Base-by-base conservation (phyloP, 1,284 basidiomycete genomes). In the Xerocomus minutiporus region DNA sequence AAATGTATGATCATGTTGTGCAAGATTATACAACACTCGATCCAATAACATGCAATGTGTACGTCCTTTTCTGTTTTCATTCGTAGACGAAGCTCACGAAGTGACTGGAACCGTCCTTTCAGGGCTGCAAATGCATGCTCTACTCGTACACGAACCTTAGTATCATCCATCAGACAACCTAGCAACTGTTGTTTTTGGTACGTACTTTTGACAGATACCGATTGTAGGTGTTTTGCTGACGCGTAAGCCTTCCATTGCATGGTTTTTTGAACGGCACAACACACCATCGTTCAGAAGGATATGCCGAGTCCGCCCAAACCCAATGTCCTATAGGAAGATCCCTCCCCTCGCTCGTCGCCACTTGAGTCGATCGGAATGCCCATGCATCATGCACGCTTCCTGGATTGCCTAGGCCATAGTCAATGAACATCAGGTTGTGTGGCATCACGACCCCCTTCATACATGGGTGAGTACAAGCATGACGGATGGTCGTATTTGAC, bases 381-480 rank as follows among this genome's bases (percentile, higher is more conserved):
- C 59, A 41, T 2, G 28, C 35, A n/a, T 58, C 31, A 20, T 58
- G 50, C 2, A 56, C 8, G 1, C 57, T 59, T 1, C 43, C 40
- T 0, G 26, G 57, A 5, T 59, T 44, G 0, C 44, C 57, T 3
- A 58, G 17, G 4, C 46, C 20, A 29, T 56, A 53, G 1, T 59
- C 12, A 1, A 59, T 36, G 1, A 56, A 13, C 0, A 35, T 9
- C 0, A 59, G 2, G 20, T 59, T 59, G 11, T 58, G 31, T 9
- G 3, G 4, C 46, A 56, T 54, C 1, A 59, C 6, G 2, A 39
- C 13, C 34, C 6, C 12, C 34, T 35, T 35, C 9, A 6, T 35
- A 9, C 11, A 26, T 26, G 26, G 26, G 26, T 26, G 26, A 26
- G 26, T 26, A 26, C 26, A 7, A 26, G 31, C 11, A 12, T 31